Evolutionary conservation across 768 basidiomycete species (phyloP), one percentile per base, ranked within the genome.

Genomic region (Pisolithus tinctorius): DNA sequence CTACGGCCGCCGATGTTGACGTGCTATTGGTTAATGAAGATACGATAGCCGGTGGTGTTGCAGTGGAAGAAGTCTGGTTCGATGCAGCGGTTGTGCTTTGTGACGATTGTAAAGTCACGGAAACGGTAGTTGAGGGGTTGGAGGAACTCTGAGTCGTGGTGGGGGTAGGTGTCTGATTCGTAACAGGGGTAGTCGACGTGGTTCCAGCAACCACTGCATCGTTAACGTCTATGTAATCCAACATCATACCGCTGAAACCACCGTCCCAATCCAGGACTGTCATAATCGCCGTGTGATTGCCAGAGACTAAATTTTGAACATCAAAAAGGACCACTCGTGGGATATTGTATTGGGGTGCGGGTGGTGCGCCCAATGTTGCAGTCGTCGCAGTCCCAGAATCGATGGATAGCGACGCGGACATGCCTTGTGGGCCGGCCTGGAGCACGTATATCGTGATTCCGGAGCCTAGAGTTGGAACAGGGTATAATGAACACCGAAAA

Each of bases 371-470:
- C 9, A 65, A 58, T 26, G 56, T 61, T n/a, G 50, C 50, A 10
- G 59, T 63, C 11, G 55, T 63, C 30, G 61, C 48, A 3, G 56
- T 37, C 4, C 60, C 63, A 1, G 55, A 56, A 34, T 65, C 60
- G 42, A 62, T 58, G 26, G 59, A 56, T 36, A 65, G 58, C 27
- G 61, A 61, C 16, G 63, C 63, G 14, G 57, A 60, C 58, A 60
- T 61, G 37, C 63, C 63, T 40, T 61, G 58, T 0, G 60, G 54
- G 17, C 63, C 63, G 16, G 60, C 63, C 57, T 51, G 64, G 23
- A 64, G 43, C 23, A 65, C 60, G 48, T 66, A 66, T n/a, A 65
- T 53, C 1, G 62, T 64, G 42, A 62, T 42, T n/a, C 63, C 63
- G 8, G 63, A 66, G 1, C 62, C 64, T 65, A 20, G 7, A 17